These are phyloP conservation scores for Xylariomycetidae sp. DNA, from an alignment of 2,329 filamentous ascomycete genomes.

Conservation along the genomic window DNA sequence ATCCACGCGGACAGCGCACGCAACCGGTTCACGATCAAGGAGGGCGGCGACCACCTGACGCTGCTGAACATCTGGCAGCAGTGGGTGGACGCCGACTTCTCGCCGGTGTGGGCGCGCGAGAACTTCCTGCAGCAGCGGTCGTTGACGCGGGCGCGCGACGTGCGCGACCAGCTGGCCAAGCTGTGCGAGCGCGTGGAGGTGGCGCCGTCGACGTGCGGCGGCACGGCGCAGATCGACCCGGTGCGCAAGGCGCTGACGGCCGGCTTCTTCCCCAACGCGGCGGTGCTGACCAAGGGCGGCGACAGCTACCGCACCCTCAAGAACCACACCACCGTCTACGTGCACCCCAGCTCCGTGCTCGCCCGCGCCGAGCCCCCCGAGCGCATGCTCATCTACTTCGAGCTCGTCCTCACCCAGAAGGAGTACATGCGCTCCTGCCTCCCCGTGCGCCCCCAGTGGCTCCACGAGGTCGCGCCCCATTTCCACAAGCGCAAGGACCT, in stretches of 20 bases:
- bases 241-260: slow-evolving; percentile 85
- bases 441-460: slow-evolving; percentile 77
- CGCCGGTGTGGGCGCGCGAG: slow-evolving; percentile 78
- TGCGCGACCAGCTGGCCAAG: slow-evolving; percentile 85
- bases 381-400: slow-evolving; percentile 83
- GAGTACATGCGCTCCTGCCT: slow-evolving; percentile 90
- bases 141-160: slow-evolving; percentile 82
- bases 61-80: slow-evolving; percentile 92
- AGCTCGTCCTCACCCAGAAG: slow-evolving; percentile 75
- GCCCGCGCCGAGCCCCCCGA: slow-evolving; percentile 69
- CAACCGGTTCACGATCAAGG: slow-evolving; percentile 80
- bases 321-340: slow-evolving; percentile 78
- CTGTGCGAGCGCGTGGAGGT: slow-evolving; percentile 93
- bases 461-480: slow-evolving; percentile 86
- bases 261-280: slow-evolving; percentile 92
- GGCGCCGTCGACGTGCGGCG: slow-evolving; percentile 59
- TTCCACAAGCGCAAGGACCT: slow-evolving; percentile 90
- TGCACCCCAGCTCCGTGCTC: slow-evolving; percentile 84
- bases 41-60: slow-evolving; percentile 84
- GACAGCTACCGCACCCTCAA: slow-evolving; percentile 89
- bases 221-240: slow-evolving; percentile 57
- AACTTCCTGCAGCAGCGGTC: slow-evolving; percentile 91
- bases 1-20: slow-evolving; percentile 89
- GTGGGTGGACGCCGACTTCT: slow-evolving; percentile 90
- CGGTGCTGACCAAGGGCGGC: slow-evolving; percentile 73